Base-by-base conservation (phyloP, 768 basidiomycete species). In the Russula abietina region DNA sequence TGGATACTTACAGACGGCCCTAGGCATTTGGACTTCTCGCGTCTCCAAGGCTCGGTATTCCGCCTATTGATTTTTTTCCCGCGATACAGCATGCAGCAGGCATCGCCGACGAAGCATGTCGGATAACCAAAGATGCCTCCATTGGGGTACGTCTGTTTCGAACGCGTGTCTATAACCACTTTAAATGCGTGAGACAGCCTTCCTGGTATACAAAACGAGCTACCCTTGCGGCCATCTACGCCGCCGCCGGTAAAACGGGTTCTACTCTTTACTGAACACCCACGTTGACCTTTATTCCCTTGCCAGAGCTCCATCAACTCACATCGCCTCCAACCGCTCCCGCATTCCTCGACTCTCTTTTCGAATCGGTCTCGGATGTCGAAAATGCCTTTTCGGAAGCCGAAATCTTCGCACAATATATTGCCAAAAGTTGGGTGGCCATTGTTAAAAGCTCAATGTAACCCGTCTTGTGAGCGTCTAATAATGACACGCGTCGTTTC, bases 11-110 rank as follows among this genome's bases (percentile, higher is more conserved):
- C 12, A 5, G 41, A 36, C 30, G 2, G 19, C 14, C 26, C 19
- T 58, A 92, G 90, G 91, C 90, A 2, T 90, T 88, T 64, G 87
- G 88, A 0, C 71, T 89, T 10, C 75, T 92, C 22, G 80, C 83
- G 1, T 80, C 84, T 12, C 81, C 86, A 17, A 72, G 77, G 3
- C 72, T 75, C 0, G 72, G 77, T 1, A 53, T 85, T 5, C 80
- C 78, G 10, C 80, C 80, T 3, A 65, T 91, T 24, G 87, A 91
- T 68, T 82, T 83, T 9, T 61, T 76, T 5, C 84, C 88, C 7
- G 84, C 81, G 0, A 57, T 91, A 16, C 79, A 74, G 56, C 91
- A 93, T 64, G 82, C 81, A 1, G 76, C 76, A 14, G 73, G 70
- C 26, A 76, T 93, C 55, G 89, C 91, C 22, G 81, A 90, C 66